Evolutionary conservation across 176 grass and related monocot genomes (phyloP).

Genomic region (Triticum aestivum): DNA sequence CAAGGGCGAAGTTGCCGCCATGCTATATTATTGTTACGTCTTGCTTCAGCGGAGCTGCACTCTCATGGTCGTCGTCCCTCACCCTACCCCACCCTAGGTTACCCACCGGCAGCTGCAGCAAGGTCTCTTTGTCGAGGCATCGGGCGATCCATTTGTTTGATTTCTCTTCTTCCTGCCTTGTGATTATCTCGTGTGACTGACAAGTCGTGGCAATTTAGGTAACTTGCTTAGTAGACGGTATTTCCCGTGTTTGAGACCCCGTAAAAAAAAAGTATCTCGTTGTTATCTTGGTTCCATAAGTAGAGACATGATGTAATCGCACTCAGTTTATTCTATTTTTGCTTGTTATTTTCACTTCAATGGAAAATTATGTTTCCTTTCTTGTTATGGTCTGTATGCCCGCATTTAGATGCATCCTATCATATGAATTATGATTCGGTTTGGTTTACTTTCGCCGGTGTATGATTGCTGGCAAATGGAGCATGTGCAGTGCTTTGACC

Average conservation of each 20-base stretch:
- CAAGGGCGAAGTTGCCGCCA: conserved; percentile 49
- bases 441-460: background rate
- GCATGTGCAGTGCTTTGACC: background rate
- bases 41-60: conserved; percentile 51
- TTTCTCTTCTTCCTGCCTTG: conserved; percentile 60
- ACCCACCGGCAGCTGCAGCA: conserved; percentile 61
- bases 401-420: background rate
- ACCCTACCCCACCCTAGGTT: conserved; percentile 29
- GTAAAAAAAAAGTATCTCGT: conserved; percentile 46
- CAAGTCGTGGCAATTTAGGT: conserved; percentile 70
- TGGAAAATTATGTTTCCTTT: conserved; percentile 54
- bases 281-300: conserved; percentile 60
- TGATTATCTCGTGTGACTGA: conserved; percentile 63
- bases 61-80: conserved; percentile 24
- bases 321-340: conserved; percentile 47
- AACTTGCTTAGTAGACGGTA: conserved; percentile 69
- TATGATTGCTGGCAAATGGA: background rate
- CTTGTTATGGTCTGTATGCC: background rate
- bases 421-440: background rate
- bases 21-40: conserved; percentile 47
- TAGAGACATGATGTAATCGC: conserved; percentile 73
- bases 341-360: conserved; percentile 47
- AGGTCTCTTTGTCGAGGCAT: conserved; percentile 65
- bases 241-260: conserved; percentile 53
- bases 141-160: conserved; percentile 52